Conservation (phyloP, 495 filamentous ascomycete species). For the Lophiostoma macrostomum region DNA sequence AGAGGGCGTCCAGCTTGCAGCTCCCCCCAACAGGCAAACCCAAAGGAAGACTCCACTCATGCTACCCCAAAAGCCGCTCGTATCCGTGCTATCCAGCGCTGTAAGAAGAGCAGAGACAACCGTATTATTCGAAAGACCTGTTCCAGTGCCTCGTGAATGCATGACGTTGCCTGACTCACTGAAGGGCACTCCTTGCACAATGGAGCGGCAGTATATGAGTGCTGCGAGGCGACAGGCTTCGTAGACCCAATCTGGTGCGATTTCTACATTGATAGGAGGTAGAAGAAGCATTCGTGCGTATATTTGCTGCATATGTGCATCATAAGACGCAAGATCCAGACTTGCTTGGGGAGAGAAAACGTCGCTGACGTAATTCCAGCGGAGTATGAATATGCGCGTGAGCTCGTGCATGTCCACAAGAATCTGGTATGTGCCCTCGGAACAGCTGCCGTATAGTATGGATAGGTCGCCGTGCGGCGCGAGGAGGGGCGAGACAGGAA, state of each 20-base stretch:
- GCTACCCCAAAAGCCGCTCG: slow-evolving; percentile 15
- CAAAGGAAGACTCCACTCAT: slow-evolving; percentile 27
- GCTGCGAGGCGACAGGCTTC: slow-evolving; percentile 27
- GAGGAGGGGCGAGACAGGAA: slow-evolving; percentile 24
- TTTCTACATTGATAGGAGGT: slow-evolving; percentile 6
- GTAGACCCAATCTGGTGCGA: slow-evolving; percentile 26
- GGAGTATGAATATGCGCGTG: slow-evolving; percentile 18
- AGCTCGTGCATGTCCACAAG: slow-evolving; percentile 28
- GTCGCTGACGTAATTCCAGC: slow-evolving; percentile 20
- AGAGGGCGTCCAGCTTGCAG: slow-evolving; percentile 6
- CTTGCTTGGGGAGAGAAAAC: neutral
- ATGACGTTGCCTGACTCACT: slow-evolving; percentile 22
- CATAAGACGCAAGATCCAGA: slow-evolving; percentile 15
- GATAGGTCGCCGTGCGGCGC: slow-evolving; percentile 16
- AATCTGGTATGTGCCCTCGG: slow-evolving; percentile 20
- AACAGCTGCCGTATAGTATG: slow-evolving; percentile 13
- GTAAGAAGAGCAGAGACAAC: slow-evolving; percentile 18
- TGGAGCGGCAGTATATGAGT: slow-evolving; percentile 29
- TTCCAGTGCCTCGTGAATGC: slow-evolving; percentile 14
- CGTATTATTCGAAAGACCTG: slow-evolving; percentile 2
- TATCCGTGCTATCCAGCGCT: slow-evolving; percentile 23
- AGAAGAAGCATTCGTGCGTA: slow-evolving; percentile 12
- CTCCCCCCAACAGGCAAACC: slow-evolving; percentile 25
- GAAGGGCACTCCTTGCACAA: slow-evolving; percentile 25
- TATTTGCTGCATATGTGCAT: slow-evolving; percentile 25